phyloP scores from a whole-genome alignment of 169 alveolate genomes.

The Plasmodium berghei region DNA sequence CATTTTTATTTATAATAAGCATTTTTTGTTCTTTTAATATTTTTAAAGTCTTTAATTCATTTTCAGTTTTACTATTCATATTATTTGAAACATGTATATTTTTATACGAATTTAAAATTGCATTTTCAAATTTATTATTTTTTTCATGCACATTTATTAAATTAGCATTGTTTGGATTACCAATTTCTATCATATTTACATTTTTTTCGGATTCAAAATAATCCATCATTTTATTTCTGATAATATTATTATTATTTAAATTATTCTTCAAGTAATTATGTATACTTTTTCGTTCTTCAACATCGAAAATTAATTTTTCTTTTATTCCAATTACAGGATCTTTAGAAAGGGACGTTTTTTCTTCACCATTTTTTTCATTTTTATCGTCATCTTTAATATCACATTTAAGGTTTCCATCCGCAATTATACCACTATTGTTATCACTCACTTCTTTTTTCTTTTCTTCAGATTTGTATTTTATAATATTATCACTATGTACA shows the following conservation, averaged over 20 bases:
- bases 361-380: background rate
- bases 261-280: constrained; percentile 2
- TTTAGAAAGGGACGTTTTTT: background rate
- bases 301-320: background rate
- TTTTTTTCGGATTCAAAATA: constrained; percentile 51
- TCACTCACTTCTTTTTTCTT: background rate
- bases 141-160: background rate
- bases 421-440: background rate
- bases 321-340: background rate
- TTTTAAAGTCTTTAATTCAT: constrained; percentile 41
- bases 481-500: background rate
- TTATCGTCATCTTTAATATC: background rate
- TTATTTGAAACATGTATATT: constrained; percentile 39
- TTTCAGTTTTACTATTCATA: constrained; percentile 3
- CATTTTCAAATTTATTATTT: background rate
- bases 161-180: constrained; percentile 10
- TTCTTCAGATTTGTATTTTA: background rate
- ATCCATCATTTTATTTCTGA: constrained; percentile 50
- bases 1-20: constrained; percentile 44
- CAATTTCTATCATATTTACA: constrained; percentile 19
- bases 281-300: background rate
- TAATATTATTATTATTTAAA: constrained; percentile 1
- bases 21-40: constrained; percentile 32
- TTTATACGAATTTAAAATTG: constrained; percentile 29
- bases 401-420: background rate